Percentiles rank a stretch among this genome's conserved stretches.
phyloP scores from a whole-genome alignment of 495 filamentous ascomycete species.

The Delitschia confertaspora region DNA sequence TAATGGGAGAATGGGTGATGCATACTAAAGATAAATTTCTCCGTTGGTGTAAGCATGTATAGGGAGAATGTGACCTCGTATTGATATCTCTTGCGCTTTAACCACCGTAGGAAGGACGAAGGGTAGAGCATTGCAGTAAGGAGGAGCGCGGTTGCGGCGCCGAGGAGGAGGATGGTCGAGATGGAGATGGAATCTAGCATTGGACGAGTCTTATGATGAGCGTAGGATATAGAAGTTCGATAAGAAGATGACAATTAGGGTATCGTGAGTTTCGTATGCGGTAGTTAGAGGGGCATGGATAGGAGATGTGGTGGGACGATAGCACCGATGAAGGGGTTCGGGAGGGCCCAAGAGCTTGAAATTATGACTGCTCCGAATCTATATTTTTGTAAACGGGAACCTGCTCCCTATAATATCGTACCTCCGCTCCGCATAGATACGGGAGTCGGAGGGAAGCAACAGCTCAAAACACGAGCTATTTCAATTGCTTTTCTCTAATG shows the following conservation, averaged over 20 bases:
- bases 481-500: too few species aligned
- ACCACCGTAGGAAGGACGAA: slow-evolving; percentile 48
- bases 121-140: slow-evolving; percentile 36
- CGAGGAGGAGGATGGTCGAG: slow-evolving; percentile 23
- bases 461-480: too few species aligned
- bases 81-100: slow-evolving; percentile 74
- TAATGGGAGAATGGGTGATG: slow-evolving; percentile 11
- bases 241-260: too few species aligned
- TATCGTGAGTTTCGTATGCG: too few species aligned
- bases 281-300: neutral
- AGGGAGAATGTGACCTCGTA: slow-evolving; percentile 78
- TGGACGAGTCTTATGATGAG: neutral
- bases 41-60: slow-evolving; percentile 78
- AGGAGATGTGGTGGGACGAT: neutral
- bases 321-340: neutral
- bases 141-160: slow-evolving; percentile 24
- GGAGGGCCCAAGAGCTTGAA: neutral
- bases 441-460: too few species aligned
- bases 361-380: slow-evolving; percentile 17
- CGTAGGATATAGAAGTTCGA: neutral
- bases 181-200: slow-evolving; percentile 23
- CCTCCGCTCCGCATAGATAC: too few species aligned
- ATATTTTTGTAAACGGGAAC: too few species aligned
- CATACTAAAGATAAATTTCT: slow-evolving; percentile 81
- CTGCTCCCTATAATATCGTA: too few species aligned